Percentiles rank a stretch among this genome's conserved stretches.
Evolutionary conservation across 2,329 filamentous ascomycete genomes (phyloP).

Genomic region (Fusarium sp.): DNA sequence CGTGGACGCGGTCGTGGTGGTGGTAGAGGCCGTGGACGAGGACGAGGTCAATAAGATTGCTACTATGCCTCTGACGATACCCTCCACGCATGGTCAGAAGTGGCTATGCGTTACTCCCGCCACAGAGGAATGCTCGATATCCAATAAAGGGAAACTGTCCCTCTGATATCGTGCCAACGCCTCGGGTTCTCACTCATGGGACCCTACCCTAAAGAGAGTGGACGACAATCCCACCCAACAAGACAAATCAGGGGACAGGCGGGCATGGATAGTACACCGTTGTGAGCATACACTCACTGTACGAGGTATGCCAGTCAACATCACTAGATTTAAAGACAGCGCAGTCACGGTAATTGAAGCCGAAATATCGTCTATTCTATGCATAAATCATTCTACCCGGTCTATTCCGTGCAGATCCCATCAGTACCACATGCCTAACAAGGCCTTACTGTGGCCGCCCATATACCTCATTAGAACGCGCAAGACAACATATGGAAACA

Average conservation of each 20-base stretch:
- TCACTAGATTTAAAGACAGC: neutral
- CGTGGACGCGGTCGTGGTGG: constrained; percentile 55
- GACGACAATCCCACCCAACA: neutral
- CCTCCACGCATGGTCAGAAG: neutral
- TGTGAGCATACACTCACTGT: neutral
- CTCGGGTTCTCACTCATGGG: constrained; percentile 1
- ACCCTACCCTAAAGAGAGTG: constrained; percentile 19
- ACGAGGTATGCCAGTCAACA: neutral
- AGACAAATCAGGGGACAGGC: neutral
- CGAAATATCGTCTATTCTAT: constrained; percentile 40
- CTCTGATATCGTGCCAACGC: constrained; percentile 13
- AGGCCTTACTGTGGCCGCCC: constrained; percentile 21
- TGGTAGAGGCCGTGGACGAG: constrained; percentile 52
- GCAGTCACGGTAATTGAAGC: neutral
- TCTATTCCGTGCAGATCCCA: constrained; percentile 25
- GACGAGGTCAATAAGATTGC: constrained; percentile 48
- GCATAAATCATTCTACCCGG: constrained; percentile 34
- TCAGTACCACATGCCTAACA: constrained; percentile 26
- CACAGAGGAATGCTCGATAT: constrained; percentile 7
- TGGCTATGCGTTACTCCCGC: constrained; percentile 3
- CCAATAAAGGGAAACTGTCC: constrained; percentile 5
- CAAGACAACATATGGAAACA: constrained; percentile 42
- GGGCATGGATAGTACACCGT: neutral
- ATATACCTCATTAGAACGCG: constrained; percentile 36
- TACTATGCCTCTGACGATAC: constrained; percentile 12